Conservation (phyloP, 495 filamentous ascomycete species). For the Neurospora africana region DNA sequence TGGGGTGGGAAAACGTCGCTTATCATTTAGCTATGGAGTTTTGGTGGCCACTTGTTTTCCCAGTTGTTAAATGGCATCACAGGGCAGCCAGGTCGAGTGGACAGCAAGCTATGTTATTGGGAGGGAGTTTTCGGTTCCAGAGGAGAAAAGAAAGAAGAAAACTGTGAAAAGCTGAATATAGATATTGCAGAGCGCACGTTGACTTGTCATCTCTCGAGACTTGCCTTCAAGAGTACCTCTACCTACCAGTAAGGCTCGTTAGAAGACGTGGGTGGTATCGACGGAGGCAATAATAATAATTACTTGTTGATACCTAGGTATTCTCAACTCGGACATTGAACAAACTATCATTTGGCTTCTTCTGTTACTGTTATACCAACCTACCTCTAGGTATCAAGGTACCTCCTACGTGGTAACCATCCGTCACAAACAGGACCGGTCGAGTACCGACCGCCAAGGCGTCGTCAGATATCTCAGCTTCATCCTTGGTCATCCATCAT, state of each 20-base stretch:
- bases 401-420: too few relatives aligned
- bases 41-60: neutral
- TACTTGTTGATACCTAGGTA: neutral
- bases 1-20: neutral
- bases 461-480: too few relatives aligned
- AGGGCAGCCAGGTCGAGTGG: neutral
- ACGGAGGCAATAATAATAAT: neutral
- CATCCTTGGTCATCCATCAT: too few relatives aligned
- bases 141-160: neutral
- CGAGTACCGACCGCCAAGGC: too few relatives aligned
- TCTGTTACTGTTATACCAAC: too few relatives aligned
- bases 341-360: too few relatives aligned
- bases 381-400: too few relatives aligned
- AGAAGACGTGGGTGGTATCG: neutral
- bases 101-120: neutral
- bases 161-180: neutral
- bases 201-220: neutral
- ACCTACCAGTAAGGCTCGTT: neutral
- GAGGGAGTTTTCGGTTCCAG: neutral
- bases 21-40: neutral
- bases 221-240: neutral
- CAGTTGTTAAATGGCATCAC: neutral
- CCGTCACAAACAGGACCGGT: too few relatives aligned
- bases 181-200: neutral
- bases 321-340: too few relatives aligned